Conservation (phyloP, 305 asterid species). For the Euphrasia arctica region DNA sequence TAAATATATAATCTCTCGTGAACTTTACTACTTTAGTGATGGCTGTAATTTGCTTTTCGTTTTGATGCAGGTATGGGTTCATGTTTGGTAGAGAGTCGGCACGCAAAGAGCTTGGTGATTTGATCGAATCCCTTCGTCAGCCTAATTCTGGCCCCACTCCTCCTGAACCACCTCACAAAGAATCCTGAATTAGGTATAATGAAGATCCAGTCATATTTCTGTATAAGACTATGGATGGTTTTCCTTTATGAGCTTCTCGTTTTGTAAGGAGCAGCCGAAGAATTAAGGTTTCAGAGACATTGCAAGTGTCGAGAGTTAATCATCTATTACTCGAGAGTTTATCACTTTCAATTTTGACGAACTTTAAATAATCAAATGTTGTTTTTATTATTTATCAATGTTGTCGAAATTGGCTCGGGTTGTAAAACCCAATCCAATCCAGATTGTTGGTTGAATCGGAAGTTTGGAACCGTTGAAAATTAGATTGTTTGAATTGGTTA, state of each 20-base stretch:
- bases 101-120: constrained; percentile 66
- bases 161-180: constrained; percentile 28
- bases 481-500: too few species aligned
- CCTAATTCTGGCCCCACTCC: constrained; percentile 37
- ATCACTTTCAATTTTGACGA: too few species aligned
- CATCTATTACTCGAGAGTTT: constrained; percentile 13
- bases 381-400: too few species aligned
- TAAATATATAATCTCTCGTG: neutral
- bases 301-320: constrained; percentile 23
- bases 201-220: neutral
- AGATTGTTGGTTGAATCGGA: too few species aligned
- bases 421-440: too few species aligned
- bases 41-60: neutral
- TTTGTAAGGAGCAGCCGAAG: too few species aligned
- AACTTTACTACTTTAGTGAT: neutral
- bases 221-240: neutral
- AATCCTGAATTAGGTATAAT: constrained; percentile 19
- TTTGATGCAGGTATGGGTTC: constrained; percentile 67
- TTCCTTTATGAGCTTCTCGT: too few species aligned
- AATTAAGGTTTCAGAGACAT: neutral
- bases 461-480: too few species aligned
- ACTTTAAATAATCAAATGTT: too few species aligned
- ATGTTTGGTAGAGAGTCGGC: constrained; percentile 89
- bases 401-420: too few species aligned
- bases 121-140: constrained; percentile 66